A percentile compares a stretch with the other conserved stretches of the same genome.
Conservation (phyloP, 2,329 filamentous ascomycete genomes). For the Clonostachys rhizophaga region DNA sequence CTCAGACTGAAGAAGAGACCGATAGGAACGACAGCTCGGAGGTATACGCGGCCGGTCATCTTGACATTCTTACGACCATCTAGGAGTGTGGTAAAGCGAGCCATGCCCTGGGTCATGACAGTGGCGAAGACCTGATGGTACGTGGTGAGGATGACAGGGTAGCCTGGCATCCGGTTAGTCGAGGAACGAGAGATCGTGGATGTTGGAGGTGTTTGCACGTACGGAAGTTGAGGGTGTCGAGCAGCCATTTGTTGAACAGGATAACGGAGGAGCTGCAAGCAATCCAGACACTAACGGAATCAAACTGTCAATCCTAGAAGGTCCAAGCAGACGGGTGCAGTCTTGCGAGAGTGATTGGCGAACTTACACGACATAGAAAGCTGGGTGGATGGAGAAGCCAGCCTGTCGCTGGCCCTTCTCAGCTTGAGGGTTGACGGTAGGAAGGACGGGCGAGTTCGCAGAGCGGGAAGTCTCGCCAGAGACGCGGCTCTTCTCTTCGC, state of each 20-base stretch:
- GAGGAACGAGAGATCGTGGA: background rate
- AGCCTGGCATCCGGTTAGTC: constrained; percentile 35
- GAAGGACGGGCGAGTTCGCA: constrained; percentile 62
- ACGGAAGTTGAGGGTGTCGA: constrained; percentile 77
- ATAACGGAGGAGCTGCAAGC: constrained; percentile 89
- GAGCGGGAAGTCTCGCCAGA: constrained; percentile 70
- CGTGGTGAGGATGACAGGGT: constrained; percentile 82
- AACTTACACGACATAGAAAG: constrained; percentile 74
- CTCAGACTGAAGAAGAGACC: constrained; percentile 94
- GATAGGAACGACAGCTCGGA: constrained; percentile 91
- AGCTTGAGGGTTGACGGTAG: constrained; percentile 71
- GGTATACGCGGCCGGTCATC: constrained; percentile 92
- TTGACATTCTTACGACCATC: constrained; percentile 95
- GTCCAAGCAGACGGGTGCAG: background rate
- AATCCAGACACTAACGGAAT: constrained; percentile 75
- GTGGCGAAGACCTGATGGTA: constrained; percentile 95
- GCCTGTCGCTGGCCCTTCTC: constrained; percentile 68
- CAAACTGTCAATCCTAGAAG: background rate
- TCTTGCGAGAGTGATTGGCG: background rate
- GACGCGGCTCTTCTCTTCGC: constrained; percentile 76
- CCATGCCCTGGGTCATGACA: constrained; percentile 88
- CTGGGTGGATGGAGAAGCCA: constrained; percentile 59
- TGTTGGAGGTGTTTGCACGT: constrained; percentile 12
- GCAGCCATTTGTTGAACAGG: constrained; percentile 98
- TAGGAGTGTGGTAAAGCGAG: constrained; percentile 81